phyloP scores from a whole-genome alignment of 768 basidiomycete species.

The Russula lepida region DNA sequence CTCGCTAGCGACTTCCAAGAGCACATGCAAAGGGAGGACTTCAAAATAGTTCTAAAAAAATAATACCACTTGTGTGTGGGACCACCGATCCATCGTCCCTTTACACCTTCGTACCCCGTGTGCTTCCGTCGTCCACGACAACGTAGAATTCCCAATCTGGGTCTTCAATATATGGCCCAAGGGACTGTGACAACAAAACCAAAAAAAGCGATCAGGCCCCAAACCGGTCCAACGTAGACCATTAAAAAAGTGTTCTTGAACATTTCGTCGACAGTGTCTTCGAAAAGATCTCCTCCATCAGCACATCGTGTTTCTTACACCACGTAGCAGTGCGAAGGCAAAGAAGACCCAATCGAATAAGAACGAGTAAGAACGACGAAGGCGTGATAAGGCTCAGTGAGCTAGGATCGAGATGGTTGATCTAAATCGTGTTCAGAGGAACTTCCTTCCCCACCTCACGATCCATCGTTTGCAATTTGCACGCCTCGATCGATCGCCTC shows the following conservation, averaged over 20 bases:
- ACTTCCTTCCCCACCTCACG: slow-evolving; percentile 93
- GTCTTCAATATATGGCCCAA: slow-evolving; percentile 86
- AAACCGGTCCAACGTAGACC: neutral
- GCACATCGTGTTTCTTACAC: slow-evolving; percentile 87
- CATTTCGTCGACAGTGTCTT: slow-evolving; percentile 83
- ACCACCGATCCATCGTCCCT: slow-evolving; percentile 2
- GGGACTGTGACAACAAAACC: slow-evolving; percentile 47
- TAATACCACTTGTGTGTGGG: neutral
- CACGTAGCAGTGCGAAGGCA: slow-evolving; percentile 70
- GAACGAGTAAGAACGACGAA: neutral
- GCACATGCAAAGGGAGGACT: slow-evolving; percentile 3
- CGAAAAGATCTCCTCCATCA: slow-evolving; percentile 85
- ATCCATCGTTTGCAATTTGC: slow-evolving; percentile 84
- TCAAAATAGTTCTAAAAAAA: slow-evolving; percentile 15
- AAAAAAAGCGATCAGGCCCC: neutral
- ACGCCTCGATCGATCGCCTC: slow-evolving; percentile 75
- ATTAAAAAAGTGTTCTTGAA: slow-evolving; percentile 33
- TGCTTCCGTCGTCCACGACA: neutral
- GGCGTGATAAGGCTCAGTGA: slow-evolving; percentile 23
- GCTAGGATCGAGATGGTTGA: slow-evolving; percentile 94
- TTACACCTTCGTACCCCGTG: neutral
- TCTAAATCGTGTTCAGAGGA: slow-evolving; percentile 91
- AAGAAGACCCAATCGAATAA: neutral
- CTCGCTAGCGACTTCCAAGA: neutral
- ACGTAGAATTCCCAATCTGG: slow-evolving; percentile 71